Base-by-base conservation (phyloP, 164 flowering plant species). In the Annona squamosa region DNA sequence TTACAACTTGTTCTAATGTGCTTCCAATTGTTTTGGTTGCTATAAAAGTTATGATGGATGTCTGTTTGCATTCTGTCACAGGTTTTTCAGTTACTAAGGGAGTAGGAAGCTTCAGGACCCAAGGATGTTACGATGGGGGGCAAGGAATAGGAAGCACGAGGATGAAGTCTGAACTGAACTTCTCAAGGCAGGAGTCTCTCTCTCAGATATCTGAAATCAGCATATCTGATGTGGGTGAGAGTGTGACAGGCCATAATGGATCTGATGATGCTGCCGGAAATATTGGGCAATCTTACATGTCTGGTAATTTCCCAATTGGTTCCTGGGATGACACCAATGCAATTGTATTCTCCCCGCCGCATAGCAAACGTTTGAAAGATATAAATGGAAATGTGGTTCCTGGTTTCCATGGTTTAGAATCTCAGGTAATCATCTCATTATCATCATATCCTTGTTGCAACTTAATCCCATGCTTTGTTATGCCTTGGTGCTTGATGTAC, bases 101-200 rank as follows among this genome's bases (percentile, higher is more conserved):
- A 19, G 61, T 70, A 3, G 85, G 82, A 76, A 75, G 72, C 73
- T 86, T 79, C 64, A 77, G 46, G 72, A 70, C 83, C 12, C 81
- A 80, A 56, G 82, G 79, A 19, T 73, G 78, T 19, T 71, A 73
- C 67, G 79, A 74, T 73, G 81, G 78, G 73, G 83, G 85, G 18
- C 85, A 67, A 73, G 86, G 84, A 46, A 74, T 71, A 26, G 73
- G 84, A 19, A 75, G 75, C 67, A 75, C 71, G 64, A 85, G 88
- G 74, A 74, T 92, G 82, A 90, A 85, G 74, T 77, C 92, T 62
- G 91, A 88, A 65, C 75, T 90, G 79, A 90, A 92, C 84, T 92
- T 90, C 84, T 88, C 90, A 12, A 69, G 90, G 65, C 89, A 86
- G 78, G 97, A 90, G 77, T 85, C 90, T 12, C 91, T 89, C 46